Evolutionary conservation across 441 rosid species (phyloP).

Genomic region (Lepidium campestre): DNA sequence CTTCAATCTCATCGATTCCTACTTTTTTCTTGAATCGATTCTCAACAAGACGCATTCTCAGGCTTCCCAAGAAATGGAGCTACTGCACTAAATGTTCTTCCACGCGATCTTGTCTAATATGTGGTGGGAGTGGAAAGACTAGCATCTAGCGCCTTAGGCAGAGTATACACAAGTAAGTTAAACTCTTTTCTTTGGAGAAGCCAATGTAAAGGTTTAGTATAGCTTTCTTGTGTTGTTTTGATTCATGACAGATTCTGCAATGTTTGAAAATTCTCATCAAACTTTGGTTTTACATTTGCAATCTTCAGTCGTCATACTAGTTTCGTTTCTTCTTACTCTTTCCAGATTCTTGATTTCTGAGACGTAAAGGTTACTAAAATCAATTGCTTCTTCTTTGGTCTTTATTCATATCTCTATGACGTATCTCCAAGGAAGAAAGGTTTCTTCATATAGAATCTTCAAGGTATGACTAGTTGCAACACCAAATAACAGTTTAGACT

Average conservation of each 20-base stretch:
- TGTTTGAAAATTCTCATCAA: background rate
- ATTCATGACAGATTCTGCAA: background rate
- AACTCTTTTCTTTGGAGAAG: background rate
- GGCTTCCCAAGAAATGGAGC: slow-evolving; percentile 99
- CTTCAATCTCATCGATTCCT: background rate
- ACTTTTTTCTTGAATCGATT: background rate
- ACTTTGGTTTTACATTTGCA: slow-evolving; percentile 3
- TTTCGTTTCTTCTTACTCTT: slow-evolving; percentile 16
- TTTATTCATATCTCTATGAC: background rate
- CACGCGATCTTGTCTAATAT: slow-evolving; percentile 57
- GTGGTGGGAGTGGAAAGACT: slow-evolving; percentile 73
- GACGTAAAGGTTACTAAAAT: slow-evolving; percentile 4
- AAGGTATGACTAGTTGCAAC: slow-evolving; percentile 2
- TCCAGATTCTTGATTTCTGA: background rate
- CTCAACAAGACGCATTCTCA: slow-evolving; percentile 10
- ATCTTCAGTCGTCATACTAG: background rate
- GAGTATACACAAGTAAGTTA: background rate
- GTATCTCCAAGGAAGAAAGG: background rate
- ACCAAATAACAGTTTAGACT: background rate
- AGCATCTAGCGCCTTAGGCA: slow-evolving; percentile 27
- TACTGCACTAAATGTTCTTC: slow-evolving; percentile 92
- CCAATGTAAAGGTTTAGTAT: background rate
- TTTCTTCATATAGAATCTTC: slow-evolving; percentile 1
- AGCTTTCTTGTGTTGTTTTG: slow-evolving; percentile 1
- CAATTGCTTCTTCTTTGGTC: slow-evolving; percentile 13